Conservation (phyloP, 2,329 filamentous ascomycete species). For the Alternaria ventricosa region DNA sequence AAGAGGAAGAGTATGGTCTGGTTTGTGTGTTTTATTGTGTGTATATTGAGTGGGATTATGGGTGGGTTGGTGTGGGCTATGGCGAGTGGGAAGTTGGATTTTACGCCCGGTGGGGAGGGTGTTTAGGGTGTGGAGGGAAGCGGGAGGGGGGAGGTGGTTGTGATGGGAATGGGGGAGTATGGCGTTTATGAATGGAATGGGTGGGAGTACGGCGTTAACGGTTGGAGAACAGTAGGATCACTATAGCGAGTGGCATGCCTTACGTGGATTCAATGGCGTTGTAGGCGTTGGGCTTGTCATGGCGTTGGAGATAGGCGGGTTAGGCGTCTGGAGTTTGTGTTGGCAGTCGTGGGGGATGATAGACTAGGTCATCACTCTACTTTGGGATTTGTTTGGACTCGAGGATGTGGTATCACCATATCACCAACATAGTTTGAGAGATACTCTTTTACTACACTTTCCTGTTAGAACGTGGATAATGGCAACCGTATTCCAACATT, state of each 20-base stretch:
- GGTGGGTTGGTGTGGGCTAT: background rate
- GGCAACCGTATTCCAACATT: background rate
- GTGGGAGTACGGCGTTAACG: background rate
- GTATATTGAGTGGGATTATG: background rate
- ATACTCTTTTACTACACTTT: background rate
- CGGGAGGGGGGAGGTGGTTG: background rate
- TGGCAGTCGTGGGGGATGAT: background rate
- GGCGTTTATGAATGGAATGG: no score
- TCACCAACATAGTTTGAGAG: fast-evolving
- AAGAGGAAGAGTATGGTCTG: background rate
- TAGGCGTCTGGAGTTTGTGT: background rate
- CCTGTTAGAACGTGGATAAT: background rate
- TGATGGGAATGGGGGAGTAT: background rate
- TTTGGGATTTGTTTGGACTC: background rate
- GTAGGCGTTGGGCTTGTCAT: background rate
- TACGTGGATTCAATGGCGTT: background rate
- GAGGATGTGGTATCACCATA: background rate
- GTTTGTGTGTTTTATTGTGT: background rate
- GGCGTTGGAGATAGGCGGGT: background rate
- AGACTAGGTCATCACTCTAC: background rate
- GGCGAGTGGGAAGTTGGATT: background rate
- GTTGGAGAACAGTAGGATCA: background rate
- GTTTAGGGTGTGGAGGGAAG: background rate
- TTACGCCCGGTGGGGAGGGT: background rate
- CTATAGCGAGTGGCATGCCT: background rate